Conservation (phyloP, 331 rosid genomes). For the Malus hybrid region DNA sequence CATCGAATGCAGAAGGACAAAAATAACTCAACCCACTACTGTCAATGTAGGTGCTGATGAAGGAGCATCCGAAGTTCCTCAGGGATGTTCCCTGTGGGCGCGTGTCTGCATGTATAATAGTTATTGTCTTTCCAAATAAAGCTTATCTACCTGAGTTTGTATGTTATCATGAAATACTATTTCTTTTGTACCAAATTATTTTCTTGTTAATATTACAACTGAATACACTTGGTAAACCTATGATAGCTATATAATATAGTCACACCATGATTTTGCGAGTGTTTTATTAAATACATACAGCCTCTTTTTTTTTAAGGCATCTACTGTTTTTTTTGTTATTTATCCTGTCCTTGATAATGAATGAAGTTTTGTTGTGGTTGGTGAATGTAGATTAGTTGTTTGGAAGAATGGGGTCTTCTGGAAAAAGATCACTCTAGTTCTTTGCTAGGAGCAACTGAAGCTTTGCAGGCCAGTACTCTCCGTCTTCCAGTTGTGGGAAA, state of each 20-base stretch:
- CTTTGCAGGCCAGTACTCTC: constrained; percentile 96
- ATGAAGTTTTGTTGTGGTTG: constrained; percentile 21
- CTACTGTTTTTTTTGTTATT: constrained; percentile 6
- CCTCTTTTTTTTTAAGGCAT: not conserved
- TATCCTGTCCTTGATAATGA: constrained; percentile 10
- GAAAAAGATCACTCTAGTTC: constrained; percentile 86
- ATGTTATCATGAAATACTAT: not conserved
- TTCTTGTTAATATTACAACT: not conserved
- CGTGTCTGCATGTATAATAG: not conserved
- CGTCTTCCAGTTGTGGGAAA: constrained; percentile 95
- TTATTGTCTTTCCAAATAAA: not conserved
- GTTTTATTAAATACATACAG: not conserved
- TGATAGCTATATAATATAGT: not conserved
- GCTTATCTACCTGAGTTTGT: not conserved
- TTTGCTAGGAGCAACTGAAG: constrained; percentile 96
- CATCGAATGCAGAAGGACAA: not conserved
- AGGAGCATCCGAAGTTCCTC: not conserved
- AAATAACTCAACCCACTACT: not conserved
- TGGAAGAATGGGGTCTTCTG: constrained; percentile 94
- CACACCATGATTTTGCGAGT: not conserved
- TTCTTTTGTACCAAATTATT: not conserved
- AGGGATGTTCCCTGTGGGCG: not conserved
- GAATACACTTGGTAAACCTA: not conserved
- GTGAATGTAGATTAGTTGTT: constrained; percentile 54
- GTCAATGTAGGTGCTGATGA: not conserved